A percentile compares a stretch with the other conserved stretches of the same genome.
phyloP scores from a whole-genome alignment of 805 yeast species.

The Barnettozyma salicaria region DNA sequence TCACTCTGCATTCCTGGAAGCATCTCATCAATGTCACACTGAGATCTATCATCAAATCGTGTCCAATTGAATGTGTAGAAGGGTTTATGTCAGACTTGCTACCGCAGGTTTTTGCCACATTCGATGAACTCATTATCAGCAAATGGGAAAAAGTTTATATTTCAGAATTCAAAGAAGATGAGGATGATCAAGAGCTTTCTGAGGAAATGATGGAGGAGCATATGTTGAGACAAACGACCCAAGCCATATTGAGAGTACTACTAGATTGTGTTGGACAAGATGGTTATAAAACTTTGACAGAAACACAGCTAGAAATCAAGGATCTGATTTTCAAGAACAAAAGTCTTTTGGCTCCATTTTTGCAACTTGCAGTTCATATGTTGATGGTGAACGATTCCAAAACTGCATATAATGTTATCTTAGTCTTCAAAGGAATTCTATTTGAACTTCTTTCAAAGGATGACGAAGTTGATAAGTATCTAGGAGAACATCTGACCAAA shows the following conservation, averaged over 20 bases:
- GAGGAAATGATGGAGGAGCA: constrained; percentile 99
- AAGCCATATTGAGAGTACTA: constrained; percentile 79
- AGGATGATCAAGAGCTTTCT: constrained; percentile 73
- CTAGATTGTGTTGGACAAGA: constrained; percentile 86
- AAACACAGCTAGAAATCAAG: constrained; percentile 61
- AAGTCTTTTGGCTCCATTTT: constrained; percentile 68
- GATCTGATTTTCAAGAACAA: constrained; percentile 58
- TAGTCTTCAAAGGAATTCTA: constrained; percentile 70
- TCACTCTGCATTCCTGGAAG: constrained; percentile 94
- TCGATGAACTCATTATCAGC: constrained; percentile 66
- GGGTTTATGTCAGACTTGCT: constrained; percentile 70
- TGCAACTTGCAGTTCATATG: constrained; percentile 68
- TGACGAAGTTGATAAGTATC: constrained; percentile 64
- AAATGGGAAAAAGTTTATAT: constrained; percentile 69
- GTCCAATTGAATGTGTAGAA: constrained; percentile 67
- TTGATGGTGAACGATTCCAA: constrained; percentile 83
- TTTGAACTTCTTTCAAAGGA: constrained; percentile 63
- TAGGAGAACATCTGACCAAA: constrained; percentile 56
- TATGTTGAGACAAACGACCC: constrained; percentile 84
- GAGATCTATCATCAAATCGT: constrained; percentile 79
- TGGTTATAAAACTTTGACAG: constrained; percentile 40
- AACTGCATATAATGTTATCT: constrained; percentile 85
- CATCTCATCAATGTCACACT: constrained; percentile 90
- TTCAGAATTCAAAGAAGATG: constrained; percentile 32
- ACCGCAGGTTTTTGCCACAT: constrained; percentile 66